These are phyloP conservation scores for Suillus brevipes DNA, from an alignment of 768 basidiomycete species.

Conservation along the genomic window DNA sequence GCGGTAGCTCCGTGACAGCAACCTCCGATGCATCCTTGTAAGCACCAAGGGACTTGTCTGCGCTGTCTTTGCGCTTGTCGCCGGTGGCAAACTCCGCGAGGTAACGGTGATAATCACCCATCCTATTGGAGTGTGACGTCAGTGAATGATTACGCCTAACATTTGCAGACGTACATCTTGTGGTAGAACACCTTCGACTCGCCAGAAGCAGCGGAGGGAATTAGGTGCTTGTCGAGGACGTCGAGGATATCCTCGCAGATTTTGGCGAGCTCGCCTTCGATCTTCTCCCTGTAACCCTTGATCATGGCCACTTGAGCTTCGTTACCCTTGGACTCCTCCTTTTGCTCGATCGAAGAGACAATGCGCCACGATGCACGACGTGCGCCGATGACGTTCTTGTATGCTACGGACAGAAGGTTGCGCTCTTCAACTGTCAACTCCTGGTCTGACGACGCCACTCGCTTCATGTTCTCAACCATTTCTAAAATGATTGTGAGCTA, in stretches of 20 bases:
- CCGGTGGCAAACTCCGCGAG: conserved; percentile 98
- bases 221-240: conserved; percentile 97
- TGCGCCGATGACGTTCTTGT: conserved; percentile 99
- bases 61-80: conserved; percentile 95
- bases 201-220: conserved; percentile 92
- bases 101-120: conserved; percentile 99
- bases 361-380: conserved; percentile 98
- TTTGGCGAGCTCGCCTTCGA: conserved; percentile 93
- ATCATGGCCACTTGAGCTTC: conserved; percentile 96
- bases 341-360: conserved; percentile 97
- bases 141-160: conserved; percentile 3
- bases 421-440: conserved; percentile 99
- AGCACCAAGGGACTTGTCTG: conserved; percentile 95
- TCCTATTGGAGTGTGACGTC: conserved; percentile 53
- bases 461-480: conserved; percentile 99
- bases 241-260: conserved; percentile 99
- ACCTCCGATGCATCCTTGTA: conserved; percentile 99
- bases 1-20: conserved; percentile 92
- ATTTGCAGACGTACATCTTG: conserved; percentile 75
- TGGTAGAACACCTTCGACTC: conserved; percentile 99
- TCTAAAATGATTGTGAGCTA: conserved; percentile 46
- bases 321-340: conserved; percentile 98
- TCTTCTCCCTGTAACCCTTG: conserved; percentile 97
- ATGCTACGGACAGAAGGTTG: conserved; percentile 95
- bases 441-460: conserved; percentile 94